phyloP scores from a whole-genome alignment of 305 asterid species.

The Fraxinus dipetala region DNA sequence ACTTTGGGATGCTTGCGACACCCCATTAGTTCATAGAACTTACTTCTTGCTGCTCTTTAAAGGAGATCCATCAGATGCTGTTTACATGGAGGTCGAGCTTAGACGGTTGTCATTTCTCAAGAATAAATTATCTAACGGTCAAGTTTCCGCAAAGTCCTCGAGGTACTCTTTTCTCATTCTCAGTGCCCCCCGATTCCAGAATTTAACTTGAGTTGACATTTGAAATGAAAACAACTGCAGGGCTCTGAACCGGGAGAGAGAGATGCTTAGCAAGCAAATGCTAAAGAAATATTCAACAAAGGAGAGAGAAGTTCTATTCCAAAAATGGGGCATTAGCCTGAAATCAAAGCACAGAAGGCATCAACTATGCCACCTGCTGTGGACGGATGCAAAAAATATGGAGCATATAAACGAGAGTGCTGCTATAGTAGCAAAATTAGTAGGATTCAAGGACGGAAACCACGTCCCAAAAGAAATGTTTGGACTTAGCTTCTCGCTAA shows the following conservation, averaged over 20 bases:
- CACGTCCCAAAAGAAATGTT: constrained; percentile 68
- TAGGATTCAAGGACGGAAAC: constrained; percentile 55
- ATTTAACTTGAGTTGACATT: background rate
- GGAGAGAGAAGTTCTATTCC: constrained; percentile 60
- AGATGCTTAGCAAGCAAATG: constrained; percentile 62
- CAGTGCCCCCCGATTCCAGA: background rate
- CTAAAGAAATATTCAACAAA: constrained; percentile 52
- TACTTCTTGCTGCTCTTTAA: constrained; percentile 73
- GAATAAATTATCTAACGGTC: constrained; percentile 36
- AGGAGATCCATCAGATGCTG: constrained; percentile 86
- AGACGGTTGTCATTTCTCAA: constrained; percentile 76
- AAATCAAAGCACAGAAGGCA: constrained; percentile 72
- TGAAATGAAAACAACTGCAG: constrained; percentile 17
- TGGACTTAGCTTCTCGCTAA: constrained; percentile 72
- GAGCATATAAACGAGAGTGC: constrained; percentile 74
- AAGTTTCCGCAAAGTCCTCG: constrained; percentile 32
- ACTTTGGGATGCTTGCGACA: constrained; percentile 76
- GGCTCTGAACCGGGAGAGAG: constrained; percentile 59
- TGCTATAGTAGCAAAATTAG: constrained; percentile 62
- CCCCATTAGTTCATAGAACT: constrained; percentile 74
- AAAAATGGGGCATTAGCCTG: constrained; percentile 67
- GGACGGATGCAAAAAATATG: constrained; percentile 61
- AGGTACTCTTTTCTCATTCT: constrained; percentile 40
- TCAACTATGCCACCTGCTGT: constrained; percentile 55
- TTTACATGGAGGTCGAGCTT: constrained; percentile 91